Evolutionary conservation across 108 stramenopile genomes (phyloP).

Genomic region (Thalassiosira profunda): DNA sequence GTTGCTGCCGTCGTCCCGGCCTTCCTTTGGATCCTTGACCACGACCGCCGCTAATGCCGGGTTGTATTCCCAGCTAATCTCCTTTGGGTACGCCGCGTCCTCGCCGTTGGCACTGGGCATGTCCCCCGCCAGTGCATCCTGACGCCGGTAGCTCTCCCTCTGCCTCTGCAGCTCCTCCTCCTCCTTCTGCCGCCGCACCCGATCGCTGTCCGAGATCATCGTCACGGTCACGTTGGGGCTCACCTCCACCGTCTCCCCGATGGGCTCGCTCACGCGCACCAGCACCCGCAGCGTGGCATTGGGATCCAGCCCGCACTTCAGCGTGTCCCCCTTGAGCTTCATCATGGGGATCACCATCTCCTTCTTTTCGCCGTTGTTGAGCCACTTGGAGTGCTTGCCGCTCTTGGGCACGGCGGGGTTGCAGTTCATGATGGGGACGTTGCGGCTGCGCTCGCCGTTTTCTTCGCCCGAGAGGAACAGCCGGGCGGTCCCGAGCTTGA

Average conservation of each 20-base stretch:
- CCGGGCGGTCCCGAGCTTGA: no score
- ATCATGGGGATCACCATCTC: slow-evolving; percentile 27
- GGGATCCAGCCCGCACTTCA: slow-evolving; percentile 18
- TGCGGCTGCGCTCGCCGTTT: not conserved
- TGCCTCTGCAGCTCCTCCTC: no score
- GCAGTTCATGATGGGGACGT: slow-evolving; percentile 3
- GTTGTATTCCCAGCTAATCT: slow-evolving; percentile 1
- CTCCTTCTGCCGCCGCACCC: no score
- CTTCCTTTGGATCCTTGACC: not conserved
- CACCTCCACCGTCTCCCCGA: no score
- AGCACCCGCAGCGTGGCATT: slow-evolving; percentile 22
- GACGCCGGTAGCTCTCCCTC: no score
- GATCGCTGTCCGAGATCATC: no score
- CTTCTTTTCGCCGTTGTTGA: not conserved
- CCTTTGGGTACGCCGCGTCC: no score
- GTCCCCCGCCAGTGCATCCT: no score
- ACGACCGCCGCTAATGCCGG: not conserved
- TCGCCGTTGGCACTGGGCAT: no score
- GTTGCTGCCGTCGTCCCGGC: not conserved
- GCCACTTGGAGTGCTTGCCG: not conserved
- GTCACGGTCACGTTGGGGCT: no score
- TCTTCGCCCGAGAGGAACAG: no score
- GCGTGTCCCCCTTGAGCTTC: slow-evolving; percentile 25
- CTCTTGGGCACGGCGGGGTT: not conserved
- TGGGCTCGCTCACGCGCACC: slow-evolving; percentile 18